These are phyloP conservation scores for Penicillium sp. DNA, from an alignment of 2,329 filamentous ascomycete species.

Conservation along the genomic window DNA sequence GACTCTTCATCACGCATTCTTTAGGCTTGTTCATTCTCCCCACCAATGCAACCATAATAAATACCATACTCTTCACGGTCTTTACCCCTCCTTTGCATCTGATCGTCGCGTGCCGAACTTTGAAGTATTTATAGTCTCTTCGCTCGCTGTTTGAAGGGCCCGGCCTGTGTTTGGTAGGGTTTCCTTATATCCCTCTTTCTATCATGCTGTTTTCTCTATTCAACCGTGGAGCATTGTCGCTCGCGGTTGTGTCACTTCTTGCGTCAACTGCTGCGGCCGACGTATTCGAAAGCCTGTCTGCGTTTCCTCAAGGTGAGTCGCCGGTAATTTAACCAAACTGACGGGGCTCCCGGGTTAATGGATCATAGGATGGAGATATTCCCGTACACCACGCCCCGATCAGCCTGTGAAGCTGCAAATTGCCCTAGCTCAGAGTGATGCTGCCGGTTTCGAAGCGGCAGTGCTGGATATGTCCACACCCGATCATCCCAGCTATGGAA, in stretches of 20 bases:
- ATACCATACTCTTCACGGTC: constrained; percentile 7
- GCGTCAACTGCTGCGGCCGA: constrained; percentile 30
- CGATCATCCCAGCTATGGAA: constrained; percentile 46
- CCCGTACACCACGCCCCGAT: constrained; percentile 24
- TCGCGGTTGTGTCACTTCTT: constrained; percentile 30
- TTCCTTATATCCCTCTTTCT: constrained; percentile 9
- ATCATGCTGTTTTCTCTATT: constrained; percentile 30
- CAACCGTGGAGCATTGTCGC: constrained; percentile 28
- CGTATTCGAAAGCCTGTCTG: constrained; percentile 36
- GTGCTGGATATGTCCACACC: constrained; percentile 52
- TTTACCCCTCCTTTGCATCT: constrained; percentile 13
- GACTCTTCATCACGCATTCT: constrained; percentile 5
- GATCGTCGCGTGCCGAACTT: neutral
- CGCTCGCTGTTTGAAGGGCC: neutral
- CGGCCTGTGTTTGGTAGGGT: neutral
- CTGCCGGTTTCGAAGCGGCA: constrained; percentile 43
- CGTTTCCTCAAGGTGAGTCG: constrained; percentile 34
- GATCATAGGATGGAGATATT: constrained; percentile 33
- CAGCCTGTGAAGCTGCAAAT: constrained; percentile 35
- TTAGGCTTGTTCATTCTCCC: constrained; percentile 13
- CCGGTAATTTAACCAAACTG: neutral
- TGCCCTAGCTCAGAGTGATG: constrained; percentile 36
- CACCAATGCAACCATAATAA: constrained; percentile 28
- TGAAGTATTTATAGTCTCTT: constrained; percentile 20
- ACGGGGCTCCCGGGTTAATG: neutral